These are phyloP conservation scores for Chytriomyces sp. DNA, from an alignment of 192 early-diverging fungal genomes.

Conservation along the genomic window DNA sequence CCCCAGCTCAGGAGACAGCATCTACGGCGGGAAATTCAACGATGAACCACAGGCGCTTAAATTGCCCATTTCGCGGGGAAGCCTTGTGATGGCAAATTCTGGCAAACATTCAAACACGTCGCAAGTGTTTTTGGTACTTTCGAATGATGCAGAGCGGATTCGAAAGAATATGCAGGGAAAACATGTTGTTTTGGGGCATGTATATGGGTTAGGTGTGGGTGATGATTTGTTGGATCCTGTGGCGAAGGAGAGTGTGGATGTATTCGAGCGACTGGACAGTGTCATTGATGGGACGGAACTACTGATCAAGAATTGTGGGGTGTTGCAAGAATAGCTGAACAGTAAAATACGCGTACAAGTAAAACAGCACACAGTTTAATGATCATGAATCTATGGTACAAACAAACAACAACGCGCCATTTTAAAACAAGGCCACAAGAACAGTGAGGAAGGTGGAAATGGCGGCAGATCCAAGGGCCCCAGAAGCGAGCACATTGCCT, in stretches of 20 bases:
- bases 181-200: constrained; percentile 68
- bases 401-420: too few relatives aligned
- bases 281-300: constrained; percentile 34
- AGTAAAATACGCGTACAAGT: too few relatives aligned
- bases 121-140: constrained; percentile 86
- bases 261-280: constrained; percentile 30
- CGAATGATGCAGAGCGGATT: constrained; percentile 33
- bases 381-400: too few relatives aligned
- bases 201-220: constrained; percentile 23
- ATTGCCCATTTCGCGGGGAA: constrained; percentile 62
- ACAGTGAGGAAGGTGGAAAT: too few relatives aligned
- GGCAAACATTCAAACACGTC: constrained; percentile 74
- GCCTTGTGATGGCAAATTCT: constrained; percentile 85
- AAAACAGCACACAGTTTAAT: too few relatives aligned
- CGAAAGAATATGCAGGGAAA: constrained; percentile 54
- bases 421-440: too few relatives aligned
- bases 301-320: constrained; percentile 36
- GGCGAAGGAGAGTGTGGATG: constrained; percentile 19
- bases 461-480: too few relatives aligned
- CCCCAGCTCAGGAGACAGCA: constrained; percentile 64
- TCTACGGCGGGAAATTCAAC: constrained; percentile 80
- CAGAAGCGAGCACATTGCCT: too few relatives aligned
- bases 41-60: constrained; percentile 63
- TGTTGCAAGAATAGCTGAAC: constrained; percentile 15
- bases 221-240: neutral